phyloP scores from a whole-genome alignment of 805 yeast species.

The Myxozyma lipomycoides region DNA sequence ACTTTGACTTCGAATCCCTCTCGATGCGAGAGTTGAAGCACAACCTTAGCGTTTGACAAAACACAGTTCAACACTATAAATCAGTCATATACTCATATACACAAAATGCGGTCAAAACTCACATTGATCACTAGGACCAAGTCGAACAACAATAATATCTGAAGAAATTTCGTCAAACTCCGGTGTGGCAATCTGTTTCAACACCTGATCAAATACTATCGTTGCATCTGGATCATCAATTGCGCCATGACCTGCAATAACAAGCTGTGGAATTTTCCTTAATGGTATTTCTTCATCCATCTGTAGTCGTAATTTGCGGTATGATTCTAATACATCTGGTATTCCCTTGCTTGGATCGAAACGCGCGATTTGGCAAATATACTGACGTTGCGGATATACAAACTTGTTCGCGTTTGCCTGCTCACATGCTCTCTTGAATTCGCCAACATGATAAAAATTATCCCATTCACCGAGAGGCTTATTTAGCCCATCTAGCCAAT shows the following conservation, averaged over 20 bases:
- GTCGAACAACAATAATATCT: constrained; percentile 22
- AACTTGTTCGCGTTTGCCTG: constrained; percentile 24
- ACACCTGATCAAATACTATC: constrained; percentile 18
- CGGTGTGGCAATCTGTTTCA: constrained; percentile 10
- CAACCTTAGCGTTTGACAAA: constrained; percentile 22
- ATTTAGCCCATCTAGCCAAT: constrained; percentile 28
- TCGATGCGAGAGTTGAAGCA: constrained; percentile 26
- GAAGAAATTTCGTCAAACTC: constrained; percentile 17
- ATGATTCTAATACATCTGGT: constrained; percentile 26
- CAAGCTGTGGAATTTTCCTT: constrained; percentile 28
- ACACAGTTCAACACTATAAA: constrained; percentile 21
- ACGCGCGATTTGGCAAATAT: constrained; percentile 26
- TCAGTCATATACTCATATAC: not conserved
- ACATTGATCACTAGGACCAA: constrained; percentile 27
- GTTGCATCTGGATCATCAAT: constrained; percentile 28
- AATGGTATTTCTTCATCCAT: constrained; percentile 27
- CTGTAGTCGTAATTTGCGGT: constrained; percentile 16
- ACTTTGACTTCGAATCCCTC: constrained; percentile 29
- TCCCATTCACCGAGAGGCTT: constrained; percentile 25
- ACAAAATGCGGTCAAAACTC: not conserved
- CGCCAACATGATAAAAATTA: constrained; percentile 23
- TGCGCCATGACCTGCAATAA: constrained; percentile 28
- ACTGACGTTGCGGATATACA: constrained; percentile 25
- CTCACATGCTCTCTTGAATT: constrained; percentile 22
- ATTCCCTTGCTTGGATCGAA: constrained; percentile 29